Conservation (phyloP, 805 yeast genomes). For the Teunomyces lycoperdinae region DNA sequence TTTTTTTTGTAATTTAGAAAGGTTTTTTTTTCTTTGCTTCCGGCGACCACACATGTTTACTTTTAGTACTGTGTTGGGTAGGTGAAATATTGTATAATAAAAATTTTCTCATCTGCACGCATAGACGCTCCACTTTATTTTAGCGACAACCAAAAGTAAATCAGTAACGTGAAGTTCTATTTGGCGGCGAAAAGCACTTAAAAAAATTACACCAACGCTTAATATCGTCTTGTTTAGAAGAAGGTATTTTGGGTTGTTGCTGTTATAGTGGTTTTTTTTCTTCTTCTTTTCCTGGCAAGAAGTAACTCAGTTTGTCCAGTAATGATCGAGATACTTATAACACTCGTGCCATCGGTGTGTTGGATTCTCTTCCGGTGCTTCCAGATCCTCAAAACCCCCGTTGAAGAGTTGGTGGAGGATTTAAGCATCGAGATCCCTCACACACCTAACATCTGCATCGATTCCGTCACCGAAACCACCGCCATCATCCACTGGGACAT, state of each 20-base stretch:
- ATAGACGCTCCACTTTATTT: not conserved
- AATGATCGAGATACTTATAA: conserved; percentile 24
- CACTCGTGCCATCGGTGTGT: conserved; percentile 29
- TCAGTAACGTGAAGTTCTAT: not conserved
- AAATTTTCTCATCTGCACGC: not conserved
- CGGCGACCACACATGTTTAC: no score
- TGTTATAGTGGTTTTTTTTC: not conserved
- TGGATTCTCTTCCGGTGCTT: conserved; percentile 42
- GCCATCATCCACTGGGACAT: conserved; percentile 59
- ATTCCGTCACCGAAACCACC: conserved; percentile 44
- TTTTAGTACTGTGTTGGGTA: no score
- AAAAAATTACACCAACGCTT: no score
- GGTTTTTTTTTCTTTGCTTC: no score
- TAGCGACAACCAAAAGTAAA: not conserved
- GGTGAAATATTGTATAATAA: not conserved
- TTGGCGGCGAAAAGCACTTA: no score
- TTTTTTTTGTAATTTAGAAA: no score
- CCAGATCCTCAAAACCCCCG: conserved; percentile 41
- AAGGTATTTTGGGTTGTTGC: not conserved
- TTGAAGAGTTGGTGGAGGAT: conserved; percentile 43
- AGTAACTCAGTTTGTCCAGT: no score
- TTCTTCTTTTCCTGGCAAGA: not conserved
- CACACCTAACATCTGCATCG: conserved; percentile 54
- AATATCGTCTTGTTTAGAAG: no score
- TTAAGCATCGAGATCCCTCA: conserved; percentile 55